Evolutionary conservation across 371 early-diverging fungal genomes (phyloP).

Genomic region (Coemansia sp.): DNA sequence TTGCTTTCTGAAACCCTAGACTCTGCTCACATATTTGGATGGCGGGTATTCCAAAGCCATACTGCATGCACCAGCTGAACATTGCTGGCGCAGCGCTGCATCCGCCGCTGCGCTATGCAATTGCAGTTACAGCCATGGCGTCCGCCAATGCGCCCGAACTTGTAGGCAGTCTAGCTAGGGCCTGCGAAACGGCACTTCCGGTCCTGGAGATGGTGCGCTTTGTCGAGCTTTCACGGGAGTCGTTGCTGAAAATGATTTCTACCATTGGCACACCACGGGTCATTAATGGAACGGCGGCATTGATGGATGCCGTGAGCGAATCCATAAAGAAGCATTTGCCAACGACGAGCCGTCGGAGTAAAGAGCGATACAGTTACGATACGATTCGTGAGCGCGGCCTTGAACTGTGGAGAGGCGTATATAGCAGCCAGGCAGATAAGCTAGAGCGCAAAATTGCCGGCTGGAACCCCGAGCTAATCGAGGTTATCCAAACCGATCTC

Average conservation of each 20-base stretch:
- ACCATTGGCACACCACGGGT: slow-evolving; percentile 48
- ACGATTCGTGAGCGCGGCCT: slow-evolving; percentile 27
- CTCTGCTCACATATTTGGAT: no score
- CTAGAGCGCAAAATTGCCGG: slow-evolving; percentile 29
- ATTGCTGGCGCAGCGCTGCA: slow-evolving; percentile 7
- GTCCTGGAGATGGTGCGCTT: slow-evolving; percentile 13
- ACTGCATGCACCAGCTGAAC: neutral
- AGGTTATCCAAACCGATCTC: slow-evolving; percentile 46
- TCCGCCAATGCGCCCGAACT: slow-evolving; percentile 41
- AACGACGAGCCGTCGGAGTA: slow-evolving; percentile 2
- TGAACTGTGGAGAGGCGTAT: slow-evolving; percentile 34
- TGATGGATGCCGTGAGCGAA: slow-evolving; percentile 26
- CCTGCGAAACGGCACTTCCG: slow-evolving; percentile 6
- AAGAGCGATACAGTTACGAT: slow-evolving; percentile 28
- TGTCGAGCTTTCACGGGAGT: slow-evolving; percentile 35
- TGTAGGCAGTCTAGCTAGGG: slow-evolving; percentile 16
- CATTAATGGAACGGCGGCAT: slow-evolving; percentile 32
- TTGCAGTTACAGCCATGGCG: slow-evolving; percentile 44
- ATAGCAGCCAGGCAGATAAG: slow-evolving; percentile 41
- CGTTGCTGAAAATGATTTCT: slow-evolving; percentile 44
- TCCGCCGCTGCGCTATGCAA: slow-evolving; percentile 18
- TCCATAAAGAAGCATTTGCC: slow-evolving; percentile 6
- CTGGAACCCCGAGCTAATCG: slow-evolving; percentile 48
- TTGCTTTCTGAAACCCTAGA: no score
- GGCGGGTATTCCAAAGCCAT: neutral